These are phyloP conservation scores for Hyphopichia fennica DNA, from an alignment of 1,139 yeast species.

Conservation along the genomic window DNA sequence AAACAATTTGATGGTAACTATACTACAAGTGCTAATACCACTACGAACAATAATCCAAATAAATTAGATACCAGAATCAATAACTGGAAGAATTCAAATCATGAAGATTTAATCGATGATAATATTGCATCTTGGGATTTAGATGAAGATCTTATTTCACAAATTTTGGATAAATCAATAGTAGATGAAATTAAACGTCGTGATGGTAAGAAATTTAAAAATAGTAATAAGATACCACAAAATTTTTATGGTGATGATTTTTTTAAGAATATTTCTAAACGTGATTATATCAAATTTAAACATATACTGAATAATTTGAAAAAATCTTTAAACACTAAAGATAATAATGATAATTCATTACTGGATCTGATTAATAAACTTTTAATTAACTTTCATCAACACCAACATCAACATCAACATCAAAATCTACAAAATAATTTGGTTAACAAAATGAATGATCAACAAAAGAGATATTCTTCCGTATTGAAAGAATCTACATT, in stretches of 20 bases:
- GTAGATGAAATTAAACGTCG: neutral
- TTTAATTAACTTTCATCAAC: constrained; percentile 4
- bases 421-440: neutral
- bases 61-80: constrained; percentile 22
- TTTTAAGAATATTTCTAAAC: constrained; percentile 22
- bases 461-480: constrained; percentile 9
- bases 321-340: constrained; percentile 3
- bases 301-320: constrained; percentile 4
- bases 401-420: neutral
- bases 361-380: constrained; percentile 12
- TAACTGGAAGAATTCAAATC: constrained; percentile 14
- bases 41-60: constrained; percentile 5
- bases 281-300: constrained; percentile 29
- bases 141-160: constrained; percentile 32
- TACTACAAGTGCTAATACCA: constrained; percentile 12
- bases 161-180: constrained; percentile 9
- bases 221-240: neutral
- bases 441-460: constrained; percentile 5
- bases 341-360: constrained; percentile 1
- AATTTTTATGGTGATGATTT: constrained; percentile 38
- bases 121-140: constrained; percentile 49
- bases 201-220: neutral
- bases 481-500: constrained; percentile 5
- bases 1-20: neutral
- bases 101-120: constrained; percentile 30